Conservation (phyloP, 352 stramenopile genomes). For the Hyphochytrium catenoides region DNA sequence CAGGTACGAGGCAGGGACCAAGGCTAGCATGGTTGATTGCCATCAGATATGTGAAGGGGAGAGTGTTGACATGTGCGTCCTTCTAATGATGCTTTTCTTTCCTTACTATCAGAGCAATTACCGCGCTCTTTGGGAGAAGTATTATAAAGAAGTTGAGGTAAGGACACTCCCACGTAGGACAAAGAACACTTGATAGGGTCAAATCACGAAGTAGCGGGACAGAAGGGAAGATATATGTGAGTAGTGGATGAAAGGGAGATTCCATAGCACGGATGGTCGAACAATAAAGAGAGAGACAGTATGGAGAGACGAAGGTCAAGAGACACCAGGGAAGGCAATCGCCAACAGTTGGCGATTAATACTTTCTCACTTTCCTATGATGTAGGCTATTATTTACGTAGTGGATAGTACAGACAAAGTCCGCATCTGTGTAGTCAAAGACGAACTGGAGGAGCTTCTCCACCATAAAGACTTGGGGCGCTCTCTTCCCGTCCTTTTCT, state of each 20-base stretch:
- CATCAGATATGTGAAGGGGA: background rate
- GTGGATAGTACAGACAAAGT: slow-evolving; percentile 61
- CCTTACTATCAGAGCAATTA: slow-evolving; percentile 27
- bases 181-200: slow-evolving; percentile 2
- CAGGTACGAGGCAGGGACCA: slow-evolving; percentile 10
- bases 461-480: slow-evolving; percentile 43
- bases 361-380: too few relatives aligned
- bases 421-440: slow-evolving; percentile 25
- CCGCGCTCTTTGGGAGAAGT: slow-evolving; percentile 52
- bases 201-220: background rate
- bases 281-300: too few relatives aligned
- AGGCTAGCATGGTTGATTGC: background rate
- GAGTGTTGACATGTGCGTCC: too few relatives aligned
- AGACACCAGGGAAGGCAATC: too few relatives aligned
- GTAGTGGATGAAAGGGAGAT: too few relatives aligned
- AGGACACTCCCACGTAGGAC: too few relatives aligned
- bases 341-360: too few relatives aligned
- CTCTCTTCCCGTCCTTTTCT: slow-evolving; percentile 53
- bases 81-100: background rate
- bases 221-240: too few relatives aligned
- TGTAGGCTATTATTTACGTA: slow-evolving; percentile 63
- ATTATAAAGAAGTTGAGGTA: slow-evolving; percentile 48
- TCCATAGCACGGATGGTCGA: too few relatives aligned
- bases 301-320: too few relatives aligned
- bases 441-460: slow-evolving; percentile 58